These are phyloP conservation scores for Hymenoscyphus fraxineus DNA, from an alignment of 2,329 filamentous ascomycete genomes.

Conservation along the genomic window DNA sequence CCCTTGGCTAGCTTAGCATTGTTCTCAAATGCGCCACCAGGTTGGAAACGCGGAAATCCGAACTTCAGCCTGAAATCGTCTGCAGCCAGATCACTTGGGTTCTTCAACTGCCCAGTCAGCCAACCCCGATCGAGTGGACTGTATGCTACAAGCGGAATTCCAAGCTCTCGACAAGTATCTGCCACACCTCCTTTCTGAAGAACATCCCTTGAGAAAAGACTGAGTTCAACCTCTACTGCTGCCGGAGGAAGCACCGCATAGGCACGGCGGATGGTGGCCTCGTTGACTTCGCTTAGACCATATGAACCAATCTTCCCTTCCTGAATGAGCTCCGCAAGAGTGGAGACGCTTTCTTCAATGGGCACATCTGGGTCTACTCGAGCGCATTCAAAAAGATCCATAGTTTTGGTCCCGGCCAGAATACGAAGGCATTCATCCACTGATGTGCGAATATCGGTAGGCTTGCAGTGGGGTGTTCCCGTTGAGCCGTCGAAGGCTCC, in stretches of 20 bases:
- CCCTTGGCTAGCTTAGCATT: slow-evolving; percentile 59
- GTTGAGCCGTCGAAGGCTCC: slow-evolving; percentile 42
- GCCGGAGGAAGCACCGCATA: slow-evolving; percentile 36
- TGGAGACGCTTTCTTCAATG: slow-evolving; percentile 36
- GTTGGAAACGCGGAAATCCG: slow-evolving; percentile 59
- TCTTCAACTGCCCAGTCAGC: slow-evolving; percentile 49
- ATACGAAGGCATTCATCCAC: slow-evolving; percentile 51
- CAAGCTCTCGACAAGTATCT: slow-evolving; percentile 50
- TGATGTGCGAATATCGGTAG: slow-evolving; percentile 49
- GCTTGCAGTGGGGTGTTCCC: slow-evolving; percentile 45
- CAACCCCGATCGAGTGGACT: slow-evolving; percentile 63
- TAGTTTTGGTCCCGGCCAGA: slow-evolving; percentile 43
- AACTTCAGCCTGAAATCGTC: slow-evolving; percentile 47
- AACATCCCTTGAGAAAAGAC: slow-evolving; percentile 37
- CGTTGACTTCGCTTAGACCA: slow-evolving; percentile 40
- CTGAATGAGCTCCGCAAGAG: slow-evolving; percentile 35
- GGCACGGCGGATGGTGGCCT: slow-evolving; percentile 39
- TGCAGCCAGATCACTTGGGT: slow-evolving; percentile 49
- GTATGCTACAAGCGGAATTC: slow-evolving; percentile 61
- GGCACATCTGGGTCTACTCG: slow-evolving; percentile 43
- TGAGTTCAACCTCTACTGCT: slow-evolving; percentile 44
- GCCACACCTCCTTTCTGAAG: slow-evolving; percentile 37
- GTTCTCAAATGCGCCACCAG: slow-evolving; percentile 53
- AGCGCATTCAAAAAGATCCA: slow-evolving; percentile 52
- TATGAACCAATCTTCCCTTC: slow-evolving; percentile 42